Conservation (phyloP, 768 basidiomycete genomes). For the Auricularia sp. region DNA sequence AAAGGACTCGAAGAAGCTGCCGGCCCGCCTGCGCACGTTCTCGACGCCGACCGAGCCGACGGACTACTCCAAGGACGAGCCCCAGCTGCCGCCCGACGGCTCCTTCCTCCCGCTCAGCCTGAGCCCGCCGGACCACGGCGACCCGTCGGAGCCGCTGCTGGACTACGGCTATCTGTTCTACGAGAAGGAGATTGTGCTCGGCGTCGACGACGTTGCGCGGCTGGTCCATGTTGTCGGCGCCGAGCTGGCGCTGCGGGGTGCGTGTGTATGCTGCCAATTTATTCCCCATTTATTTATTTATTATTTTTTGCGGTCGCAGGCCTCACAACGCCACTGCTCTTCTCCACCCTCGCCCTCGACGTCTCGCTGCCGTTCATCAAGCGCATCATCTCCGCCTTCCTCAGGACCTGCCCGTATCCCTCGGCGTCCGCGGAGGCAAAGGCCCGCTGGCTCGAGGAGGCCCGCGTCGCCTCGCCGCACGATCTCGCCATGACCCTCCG, state of each 20-base stretch:
- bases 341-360: slow-evolving; percentile 82
- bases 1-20: background rate
- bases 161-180: slow-evolving; percentile 70
- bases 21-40: slow-evolving; percentile 2
- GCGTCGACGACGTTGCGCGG: slow-evolving; percentile 60
- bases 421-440: slow-evolving; percentile 35
- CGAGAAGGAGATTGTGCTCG: slow-evolving; percentile 63
- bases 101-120: background rate
- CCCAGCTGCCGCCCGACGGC: background rate
- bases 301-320: slow-evolving; percentile 17
- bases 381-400: slow-evolving; percentile 69
- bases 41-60: background rate
- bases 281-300: background rate
- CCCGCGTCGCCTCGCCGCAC: slow-evolving; percentile 72
- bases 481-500: slow-evolving; percentile 87
- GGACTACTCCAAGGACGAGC: background rate
- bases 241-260: slow-evolving; percentile 60
- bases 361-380: slow-evolving; percentile 65
- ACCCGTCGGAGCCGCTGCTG: slow-evolving; percentile 13
- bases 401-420: slow-evolving; percentile 26
- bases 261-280: background rate
- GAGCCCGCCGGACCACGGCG: background rate
- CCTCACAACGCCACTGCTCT: slow-evolving; percentile 83
- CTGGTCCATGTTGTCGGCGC: slow-evolving; percentile 62
- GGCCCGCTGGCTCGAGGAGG: slow-evolving; percentile 64